Evolutionary conservation across 1,284 basidiomycete species (phyloP).

Genomic region (Hymenochaete sp.): DNA sequence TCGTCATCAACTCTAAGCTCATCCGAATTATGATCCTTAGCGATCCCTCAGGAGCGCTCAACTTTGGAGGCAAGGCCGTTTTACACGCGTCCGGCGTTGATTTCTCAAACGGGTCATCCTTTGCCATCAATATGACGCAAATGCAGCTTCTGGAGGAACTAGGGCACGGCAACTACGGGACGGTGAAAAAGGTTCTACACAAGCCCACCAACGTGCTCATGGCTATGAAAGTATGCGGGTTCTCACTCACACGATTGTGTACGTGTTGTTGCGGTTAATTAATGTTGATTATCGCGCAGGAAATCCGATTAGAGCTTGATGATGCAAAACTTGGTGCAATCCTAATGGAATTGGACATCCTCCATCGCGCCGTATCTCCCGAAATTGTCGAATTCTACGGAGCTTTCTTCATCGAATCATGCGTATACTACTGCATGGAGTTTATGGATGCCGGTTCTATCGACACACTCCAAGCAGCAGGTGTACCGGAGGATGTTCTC

Average conservation of each 20-base stretch:
- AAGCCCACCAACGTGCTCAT: slow-evolving; percentile 91
- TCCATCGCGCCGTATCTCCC: slow-evolving; percentile 86
- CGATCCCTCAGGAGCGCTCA: slow-evolving; percentile 90
- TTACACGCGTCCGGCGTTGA: slow-evolving; percentile 90
- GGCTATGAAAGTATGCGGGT: slow-evolving; percentile 86
- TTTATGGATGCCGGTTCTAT: slow-evolving; percentile 96
- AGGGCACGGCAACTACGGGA: slow-evolving; percentile 95
- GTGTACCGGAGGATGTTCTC: slow-evolving; percentile 82
- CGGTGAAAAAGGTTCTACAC: slow-evolving; percentile 92
- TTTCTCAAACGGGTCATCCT: slow-evolving; percentile 88
- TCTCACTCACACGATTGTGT: neutral
- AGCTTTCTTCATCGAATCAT: slow-evolving; percentile 97
- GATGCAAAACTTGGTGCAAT: slow-evolving; percentile 91
- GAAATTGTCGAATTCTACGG: slow-evolving; percentile 98
- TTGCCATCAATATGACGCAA: slow-evolving; percentile 94
- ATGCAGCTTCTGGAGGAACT: slow-evolving; percentile 88
- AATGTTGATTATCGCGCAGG: no score
- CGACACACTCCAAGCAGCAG: slow-evolving; percentile 70
- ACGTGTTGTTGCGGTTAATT: slow-evolving; percentile 12
- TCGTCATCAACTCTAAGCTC: slow-evolving; percentile 8
- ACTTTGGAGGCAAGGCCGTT: slow-evolving; percentile 90
- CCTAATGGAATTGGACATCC: slow-evolving; percentile 97
- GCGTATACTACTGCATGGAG: slow-evolving; percentile 99
- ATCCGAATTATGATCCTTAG: slow-evolving; percentile 32
- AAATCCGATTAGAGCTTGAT: slow-evolving; percentile 97